phyloP scores from a whole-genome alignment of 2,329 filamentous ascomycete species.

The Pestalotiopsis sp. region DNA sequence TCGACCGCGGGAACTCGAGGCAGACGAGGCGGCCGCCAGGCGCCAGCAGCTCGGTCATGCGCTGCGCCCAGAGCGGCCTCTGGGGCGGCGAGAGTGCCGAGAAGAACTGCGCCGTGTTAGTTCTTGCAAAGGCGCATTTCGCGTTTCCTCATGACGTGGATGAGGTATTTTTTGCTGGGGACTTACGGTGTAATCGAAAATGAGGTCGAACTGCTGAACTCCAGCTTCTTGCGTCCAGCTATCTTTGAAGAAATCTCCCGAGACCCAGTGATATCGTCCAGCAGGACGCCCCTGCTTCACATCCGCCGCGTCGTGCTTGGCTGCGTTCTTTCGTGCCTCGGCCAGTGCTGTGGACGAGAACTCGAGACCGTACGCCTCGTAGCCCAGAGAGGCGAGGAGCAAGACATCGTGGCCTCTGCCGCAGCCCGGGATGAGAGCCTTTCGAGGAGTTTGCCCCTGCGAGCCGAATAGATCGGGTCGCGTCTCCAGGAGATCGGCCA shows the following conservation, averaged over 20 bases:
- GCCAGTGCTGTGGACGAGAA: slow-evolving; percentile 53
- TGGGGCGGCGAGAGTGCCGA: slow-evolving; percentile 60
- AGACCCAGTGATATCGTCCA: slow-evolving; percentile 51
- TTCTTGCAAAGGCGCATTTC: neutral
- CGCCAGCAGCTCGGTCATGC: slow-evolving; percentile 53
- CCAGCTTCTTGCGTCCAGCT: slow-evolving; percentile 53
- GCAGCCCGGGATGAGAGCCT: slow-evolving; percentile 80
- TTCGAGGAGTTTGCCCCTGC: slow-evolving; percentile 29
- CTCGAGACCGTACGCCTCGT: slow-evolving; percentile 78
- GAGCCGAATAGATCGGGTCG: slow-evolving; percentile 44
- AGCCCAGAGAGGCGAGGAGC: slow-evolving; percentile 74
- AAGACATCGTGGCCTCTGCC: slow-evolving; percentile 82
- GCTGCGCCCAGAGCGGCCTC: slow-evolving; percentile 56
- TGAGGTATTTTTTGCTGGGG: neutral
- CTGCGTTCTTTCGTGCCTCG: slow-evolving; percentile 48
- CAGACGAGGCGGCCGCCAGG: slow-evolving; percentile 58
- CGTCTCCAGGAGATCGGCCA: slow-evolving; percentile 54
- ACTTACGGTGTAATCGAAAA: slow-evolving; percentile 66
- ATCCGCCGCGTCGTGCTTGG: slow-evolving; percentile 46
- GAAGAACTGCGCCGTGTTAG: slow-evolving; percentile 52
- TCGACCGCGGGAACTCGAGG: slow-evolving; percentile 79
- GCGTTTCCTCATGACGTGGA: too few species aligned
- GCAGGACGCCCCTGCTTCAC: slow-evolving; percentile 34
- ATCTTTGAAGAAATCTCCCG: slow-evolving; percentile 69
- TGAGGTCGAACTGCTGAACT: slow-evolving; percentile 62